Percentiles rank a stretch among this genome's conserved stretches.
phyloP scores from a whole-genome alignment of 768 basidiomycete species.

The Lactarius tabidus region DNA sequence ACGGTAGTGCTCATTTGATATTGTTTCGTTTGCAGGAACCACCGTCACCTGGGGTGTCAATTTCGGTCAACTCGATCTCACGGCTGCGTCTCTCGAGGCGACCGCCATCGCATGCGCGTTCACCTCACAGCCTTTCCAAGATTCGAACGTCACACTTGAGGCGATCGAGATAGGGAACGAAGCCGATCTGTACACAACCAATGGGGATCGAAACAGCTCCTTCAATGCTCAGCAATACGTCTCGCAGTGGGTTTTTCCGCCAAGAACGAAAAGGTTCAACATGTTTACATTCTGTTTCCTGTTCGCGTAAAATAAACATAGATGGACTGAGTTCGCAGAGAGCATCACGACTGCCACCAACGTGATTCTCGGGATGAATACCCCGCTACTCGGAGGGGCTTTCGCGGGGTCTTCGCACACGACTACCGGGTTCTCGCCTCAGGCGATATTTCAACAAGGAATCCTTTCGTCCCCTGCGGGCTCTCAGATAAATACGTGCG shows the following conservation, averaged over 20 bases:
- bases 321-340: constrained; percentile 51
- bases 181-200: constrained; percentile 49
- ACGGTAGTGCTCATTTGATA: neutral
- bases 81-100: constrained; percentile 44
- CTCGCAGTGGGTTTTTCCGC: constrained; percentile 36
- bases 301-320: constrained; percentile 28
- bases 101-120: constrained; percentile 49
- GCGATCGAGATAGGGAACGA: constrained; percentile 64
- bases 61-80: constrained; percentile 40
- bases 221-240: constrained; percentile 47
- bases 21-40: constrained; percentile 40
- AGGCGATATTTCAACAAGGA: constrained; percentile 47
- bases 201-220: constrained; percentile 39
- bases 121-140: constrained; percentile 36
- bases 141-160: constrained; percentile 46
- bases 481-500: constrained; percentile 46
- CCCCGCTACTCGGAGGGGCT: constrained; percentile 45
- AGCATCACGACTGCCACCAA: constrained; percentile 42
- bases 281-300: neutral
- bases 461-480: constrained; percentile 44
- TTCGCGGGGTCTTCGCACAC: constrained; percentile 50
- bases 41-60: constrained; percentile 67
- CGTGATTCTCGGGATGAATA: constrained; percentile 37
- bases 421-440: constrained; percentile 47
- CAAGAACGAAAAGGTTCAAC: neutral